Base-by-base conservation (phyloP, 345 rosid species). In the Ricinus communis region DNA sequence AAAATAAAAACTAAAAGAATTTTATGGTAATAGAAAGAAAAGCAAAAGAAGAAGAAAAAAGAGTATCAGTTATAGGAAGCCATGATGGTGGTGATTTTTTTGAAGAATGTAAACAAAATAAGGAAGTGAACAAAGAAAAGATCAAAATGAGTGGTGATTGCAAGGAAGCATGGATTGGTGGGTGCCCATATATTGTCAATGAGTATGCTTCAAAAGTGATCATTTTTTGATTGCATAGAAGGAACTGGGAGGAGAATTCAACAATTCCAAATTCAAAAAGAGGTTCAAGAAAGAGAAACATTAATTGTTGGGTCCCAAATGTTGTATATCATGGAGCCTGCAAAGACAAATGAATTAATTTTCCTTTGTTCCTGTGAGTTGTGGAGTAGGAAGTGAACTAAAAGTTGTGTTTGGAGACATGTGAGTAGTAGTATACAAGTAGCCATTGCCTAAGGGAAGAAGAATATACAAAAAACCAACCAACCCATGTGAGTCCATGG, bases 301-400 rank as follows among this genome's bases (percentile, higher is more conserved):
- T 68, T 25, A 62, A 64, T 31, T 55, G 31, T 73, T 24, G 81
- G 79, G 79, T 12, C 79, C 81, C 72, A 71, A 71, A 27, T 68
- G 75, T 62, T 79, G 64, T 69, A 30, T 31, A 38, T 68, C 74
- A 63, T n/a, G 31, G 54, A n/a, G 68, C 60, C 41, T 18, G 0
- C 18, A 68, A 27, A 51, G 68, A 74, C 55, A 51, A 60, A 69
- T 11, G 36, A 24, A 22, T n/a, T n/a, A n/a, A 22, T 55, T 30
- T n/a, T 45, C 64, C 41, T 65, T 51, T 65, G 73, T 69, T 64
- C 52, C 50, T 68, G 62, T 13, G 65, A 52, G 55, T 19, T 24
- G 71, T 60, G 79, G n/a, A 64, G 58, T 64, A 65, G 28, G 73
- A 47, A 25, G 69, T n/a, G n/a, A 51, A 75, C 57, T 43, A 61